A percentile compares a stretch with the other conserved stretches of the same genome.
These are phyloP conservation scores for Mycena galericulata DNA, from an alignment of 768 basidiomycete genomes.

Conservation along the genomic window DNA sequence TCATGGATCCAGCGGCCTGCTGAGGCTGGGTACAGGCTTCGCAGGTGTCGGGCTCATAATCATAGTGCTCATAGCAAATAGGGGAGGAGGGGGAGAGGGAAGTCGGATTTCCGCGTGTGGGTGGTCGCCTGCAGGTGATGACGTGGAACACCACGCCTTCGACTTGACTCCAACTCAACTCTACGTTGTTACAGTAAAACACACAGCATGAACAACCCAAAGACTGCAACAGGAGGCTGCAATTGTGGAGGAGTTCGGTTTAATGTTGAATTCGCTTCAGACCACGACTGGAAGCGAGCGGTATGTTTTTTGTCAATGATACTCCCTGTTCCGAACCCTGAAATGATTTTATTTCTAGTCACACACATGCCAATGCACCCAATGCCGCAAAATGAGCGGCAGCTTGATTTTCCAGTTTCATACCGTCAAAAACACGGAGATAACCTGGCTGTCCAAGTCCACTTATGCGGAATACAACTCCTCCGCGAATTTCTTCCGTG, in stretches of 20 bases:
- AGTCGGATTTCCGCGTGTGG: no score
- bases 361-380: constrained; percentile 28
- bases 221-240: constrained; percentile 16
- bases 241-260: constrained; percentile 22
- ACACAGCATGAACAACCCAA: neutral
- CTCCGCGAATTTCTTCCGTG: constrained; percentile 4
- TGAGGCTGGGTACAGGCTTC: no score
- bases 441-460: constrained; percentile 19
- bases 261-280: constrained; percentile 19
- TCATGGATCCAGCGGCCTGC: no score
- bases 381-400: constrained; percentile 29
- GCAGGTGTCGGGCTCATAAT: no score
- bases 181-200: no score
- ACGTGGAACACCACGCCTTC: neutral
- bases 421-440: neutral
- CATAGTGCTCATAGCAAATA: no score
- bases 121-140: no score
- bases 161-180: no score
- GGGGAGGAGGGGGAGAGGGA: no score
- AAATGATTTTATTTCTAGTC: neutral
- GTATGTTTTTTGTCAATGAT: neutral
- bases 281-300: constrained; percentile 25
- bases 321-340: no score
- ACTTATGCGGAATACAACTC: constrained; percentile 29
- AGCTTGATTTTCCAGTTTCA: neutral